phyloP scores from a whole-genome alignment of 108 stramenopile genomes.

The Cylindrotheca closterium region DNA sequence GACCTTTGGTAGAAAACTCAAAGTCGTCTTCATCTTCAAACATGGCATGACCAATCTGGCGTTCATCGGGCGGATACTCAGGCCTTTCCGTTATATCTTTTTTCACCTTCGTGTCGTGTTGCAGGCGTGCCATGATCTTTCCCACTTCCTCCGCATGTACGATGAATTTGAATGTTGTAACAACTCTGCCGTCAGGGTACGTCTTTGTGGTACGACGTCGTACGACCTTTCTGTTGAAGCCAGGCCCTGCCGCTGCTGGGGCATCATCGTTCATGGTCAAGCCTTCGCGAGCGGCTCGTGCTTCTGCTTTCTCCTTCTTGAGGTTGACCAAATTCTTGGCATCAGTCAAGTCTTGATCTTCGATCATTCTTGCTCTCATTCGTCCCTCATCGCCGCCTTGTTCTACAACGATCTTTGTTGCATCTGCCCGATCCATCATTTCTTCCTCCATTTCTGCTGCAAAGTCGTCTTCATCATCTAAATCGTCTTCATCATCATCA shows the following conservation, averaged over 20 bases:
- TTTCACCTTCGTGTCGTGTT: constrained; percentile 36
- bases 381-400: constrained; percentile 45
- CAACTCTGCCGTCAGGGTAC: constrained; percentile 69
- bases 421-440: constrained; percentile 61
- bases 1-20: constrained; percentile 36
- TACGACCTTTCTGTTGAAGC: constrained; percentile 53
- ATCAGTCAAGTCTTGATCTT: constrained; percentile 67
- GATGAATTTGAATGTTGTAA: constrained; percentile 84
- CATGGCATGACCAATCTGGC: constrained; percentile 77
- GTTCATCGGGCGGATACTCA: constrained; percentile 42
- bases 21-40: constrained; percentile 86
- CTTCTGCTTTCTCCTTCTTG: constrained; percentile 72
- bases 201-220: constrained; percentile 78
- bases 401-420: constrained; percentile 67
- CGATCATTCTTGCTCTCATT: constrained; percentile 23
- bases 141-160: constrained; percentile 69
- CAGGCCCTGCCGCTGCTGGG: not conserved
- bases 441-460: constrained; percentile 71
- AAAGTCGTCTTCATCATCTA: constrained; percentile 63
- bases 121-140: constrained; percentile 44
- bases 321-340: constrained; percentile 78
- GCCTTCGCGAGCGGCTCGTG: constrained; percentile 61
- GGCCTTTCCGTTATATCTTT: constrained; percentile 7
- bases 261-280: constrained; percentile 25
- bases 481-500: constrained; percentile 41